phyloP scores from a whole-genome alignment of 768 basidiomycete species.

The Cubamyces sp. region DNA sequence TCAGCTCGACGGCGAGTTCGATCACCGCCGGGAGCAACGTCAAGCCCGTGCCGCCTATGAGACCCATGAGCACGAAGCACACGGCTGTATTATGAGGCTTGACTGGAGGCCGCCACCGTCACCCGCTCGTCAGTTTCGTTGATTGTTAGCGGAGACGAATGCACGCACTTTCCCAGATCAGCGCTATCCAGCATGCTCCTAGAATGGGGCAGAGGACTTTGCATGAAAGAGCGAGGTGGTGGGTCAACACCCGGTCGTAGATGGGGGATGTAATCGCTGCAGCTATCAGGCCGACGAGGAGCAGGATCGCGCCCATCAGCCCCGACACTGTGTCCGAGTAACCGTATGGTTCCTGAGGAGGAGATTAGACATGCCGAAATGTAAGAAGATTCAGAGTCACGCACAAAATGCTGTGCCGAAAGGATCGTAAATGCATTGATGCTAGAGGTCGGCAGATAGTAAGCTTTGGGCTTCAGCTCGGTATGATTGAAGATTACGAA shows the following conservation, averaged over 20 bases:
- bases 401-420: slow-evolving; percentile 69
- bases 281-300: slow-evolving; percentile 71
- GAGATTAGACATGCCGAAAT: not conserved
- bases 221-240: slow-evolving; percentile 61
- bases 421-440: slow-evolving; percentile 68
- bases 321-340: slow-evolving; percentile 71
- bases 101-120: slow-evolving; percentile 43
- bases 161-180: slow-evolving; percentile 78
- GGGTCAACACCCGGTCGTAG: slow-evolving; percentile 83
- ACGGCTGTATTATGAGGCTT: slow-evolving; percentile 60
- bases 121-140: too few relatives aligned
- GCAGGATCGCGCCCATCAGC: slow-evolving; percentile 67
- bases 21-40: slow-evolving; percentile 76
- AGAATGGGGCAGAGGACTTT: slow-evolving; percentile 67
- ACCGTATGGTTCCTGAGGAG: slow-evolving; percentile 64
- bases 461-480: not conserved
- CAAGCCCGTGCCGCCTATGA: slow-evolving; percentile 69
- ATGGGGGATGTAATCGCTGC: slow-evolving; percentile 73
- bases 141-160: not conserved
- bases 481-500: slow-evolving; percentile 40
- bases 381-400: slow-evolving; percentile 28
- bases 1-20: slow-evolving; percentile 80
- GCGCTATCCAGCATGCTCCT: slow-evolving; percentile 65
- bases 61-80: slow-evolving; percentile 66
- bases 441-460: slow-evolving; percentile 37